Conservation (phyloP, 2,329 filamentous ascomycete species). For the Cladobotryum protrusum region DNA sequence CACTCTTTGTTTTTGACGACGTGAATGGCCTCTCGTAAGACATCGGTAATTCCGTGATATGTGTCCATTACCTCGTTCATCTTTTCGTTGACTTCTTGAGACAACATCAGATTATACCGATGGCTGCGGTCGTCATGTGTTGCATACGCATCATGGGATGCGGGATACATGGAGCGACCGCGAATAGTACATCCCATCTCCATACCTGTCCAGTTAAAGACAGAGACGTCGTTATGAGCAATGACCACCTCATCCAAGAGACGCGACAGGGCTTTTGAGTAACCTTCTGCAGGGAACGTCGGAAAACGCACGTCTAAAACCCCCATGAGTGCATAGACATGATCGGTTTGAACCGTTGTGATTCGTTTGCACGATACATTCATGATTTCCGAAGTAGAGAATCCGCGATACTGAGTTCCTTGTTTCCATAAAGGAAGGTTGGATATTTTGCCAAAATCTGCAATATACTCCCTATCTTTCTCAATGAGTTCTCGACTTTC, state of each 20-base stretch:
- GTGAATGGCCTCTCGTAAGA: slow-evolving; percentile 3
- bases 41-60: slow-evolving; percentile 1
- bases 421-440: slow-evolving; percentile 1
- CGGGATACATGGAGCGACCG: slow-evolving; percentile 11
- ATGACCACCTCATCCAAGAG: slow-evolving; percentile 10
- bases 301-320: slow-evolving; percentile 9
- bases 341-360: slow-evolving; percentile 7
- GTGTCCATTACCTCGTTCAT: not conserved
- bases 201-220: slow-evolving; percentile 10
- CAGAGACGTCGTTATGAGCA: slow-evolving; percentile 7
- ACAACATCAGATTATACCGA: not conserved
- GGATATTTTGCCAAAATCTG: slow-evolving; percentile 8
- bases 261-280: slow-evolving; percentile 8
- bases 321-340: slow-evolving; percentile 12
- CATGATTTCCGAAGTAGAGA: slow-evolving; percentile 8
- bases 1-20: slow-evolving; percentile 2
- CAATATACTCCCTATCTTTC: slow-evolving; percentile 2
- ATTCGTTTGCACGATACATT: slow-evolving; percentile 2
- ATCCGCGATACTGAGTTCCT: slow-evolving; percentile 2
- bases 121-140: not conserved
- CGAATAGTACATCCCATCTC: slow-evolving; percentile 9
- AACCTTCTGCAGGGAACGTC: slow-evolving; percentile 11
- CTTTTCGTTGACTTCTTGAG: not conserved
- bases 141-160: slow-evolving; percentile 6
- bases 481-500: slow-evolving; percentile 1